Conservation (phyloP, 495 filamentous ascomycete species). For the Neurospora sp. region DNA sequence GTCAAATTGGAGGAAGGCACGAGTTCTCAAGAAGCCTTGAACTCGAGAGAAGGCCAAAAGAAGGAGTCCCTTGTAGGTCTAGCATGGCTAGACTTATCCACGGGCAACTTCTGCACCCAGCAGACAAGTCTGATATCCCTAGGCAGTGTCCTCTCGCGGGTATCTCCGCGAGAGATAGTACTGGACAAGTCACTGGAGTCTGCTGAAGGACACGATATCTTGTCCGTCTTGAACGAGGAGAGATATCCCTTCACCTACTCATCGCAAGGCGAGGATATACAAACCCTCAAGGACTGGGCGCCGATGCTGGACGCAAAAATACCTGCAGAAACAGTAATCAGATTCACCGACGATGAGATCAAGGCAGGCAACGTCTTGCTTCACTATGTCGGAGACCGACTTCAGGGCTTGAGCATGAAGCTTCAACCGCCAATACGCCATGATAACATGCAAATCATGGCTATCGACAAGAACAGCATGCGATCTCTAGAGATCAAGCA, state of each 20-base stretch:
- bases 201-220: conserved; percentile 28
- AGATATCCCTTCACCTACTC: conserved; percentile 48
- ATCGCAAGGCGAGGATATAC: conserved; percentile 28
- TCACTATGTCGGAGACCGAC: conserved; percentile 67
- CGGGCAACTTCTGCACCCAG: conserved; percentile 86
- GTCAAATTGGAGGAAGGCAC: neutral
- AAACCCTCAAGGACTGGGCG: conserved; percentile 56
- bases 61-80: conserved; percentile 51
- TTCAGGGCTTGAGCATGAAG: conserved; percentile 72
- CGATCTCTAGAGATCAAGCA: conserved; percentile 78
- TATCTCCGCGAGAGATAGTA: conserved; percentile 78
- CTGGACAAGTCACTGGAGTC: conserved; percentile 53
- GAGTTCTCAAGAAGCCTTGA: conserved; percentile 2
- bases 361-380: conserved; percentile 65
- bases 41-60: neutral
- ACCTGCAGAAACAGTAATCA: conserved; percentile 27
- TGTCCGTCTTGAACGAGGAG: conserved; percentile 43
- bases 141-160: conserved; percentile 66
- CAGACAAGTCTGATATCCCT: conserved; percentile 62
- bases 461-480: conserved; percentile 84
- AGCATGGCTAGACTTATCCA: conserved; percentile 91
- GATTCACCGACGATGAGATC: conserved; percentile 44
- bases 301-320: conserved; percentile 63
- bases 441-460: conserved; percentile 66
- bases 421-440: conserved; percentile 73